These are phyloP conservation scores for Leccinum uliginosum DNA, from an alignment of 768 basidiomycete species.

Conservation along the genomic window DNA sequence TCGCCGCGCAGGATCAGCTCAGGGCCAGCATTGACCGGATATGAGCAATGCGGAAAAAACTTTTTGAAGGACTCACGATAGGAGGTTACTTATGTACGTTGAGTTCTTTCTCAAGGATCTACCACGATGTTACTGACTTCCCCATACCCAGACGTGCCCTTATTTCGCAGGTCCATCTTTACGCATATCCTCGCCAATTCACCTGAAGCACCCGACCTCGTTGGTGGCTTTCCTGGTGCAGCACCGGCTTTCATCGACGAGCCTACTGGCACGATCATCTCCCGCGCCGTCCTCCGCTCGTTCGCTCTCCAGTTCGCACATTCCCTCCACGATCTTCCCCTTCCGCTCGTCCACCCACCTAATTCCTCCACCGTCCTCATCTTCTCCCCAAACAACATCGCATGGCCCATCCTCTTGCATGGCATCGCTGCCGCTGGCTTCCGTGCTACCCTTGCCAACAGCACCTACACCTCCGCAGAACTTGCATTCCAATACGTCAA, in stretches of 20 bases:
- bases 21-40: background rate
- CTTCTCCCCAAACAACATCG: constrained; percentile 65
- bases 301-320: constrained; percentile 54
- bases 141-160: constrained; percentile 14
- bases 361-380: constrained; percentile 50
- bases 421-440: constrained; percentile 59
- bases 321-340: constrained; percentile 48
- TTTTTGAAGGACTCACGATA: too few relatives aligned
- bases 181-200: constrained; percentile 26
- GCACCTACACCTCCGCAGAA: constrained; percentile 62
- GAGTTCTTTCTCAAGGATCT: too few relatives aligned
- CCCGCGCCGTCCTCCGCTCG: constrained; percentile 50
- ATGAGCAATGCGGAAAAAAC: background rate
- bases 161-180: constrained; percentile 28
- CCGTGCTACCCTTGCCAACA: constrained; percentile 69
- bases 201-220: constrained; percentile 16
- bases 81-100: too few relatives aligned
- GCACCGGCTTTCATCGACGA: constrained; percentile 66
- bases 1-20: too few relatives aligned
- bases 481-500: constrained; percentile 69
- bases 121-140: constrained; percentile 13
- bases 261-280: constrained; percentile 48
- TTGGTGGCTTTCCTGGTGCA: constrained; percentile 42
- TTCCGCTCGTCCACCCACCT: constrained; percentile 46
- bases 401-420: constrained; percentile 46